phyloP scores from a whole-genome alignment of 176 grass and related monocot genomes.

The Saccharum spontaneum region DNA sequence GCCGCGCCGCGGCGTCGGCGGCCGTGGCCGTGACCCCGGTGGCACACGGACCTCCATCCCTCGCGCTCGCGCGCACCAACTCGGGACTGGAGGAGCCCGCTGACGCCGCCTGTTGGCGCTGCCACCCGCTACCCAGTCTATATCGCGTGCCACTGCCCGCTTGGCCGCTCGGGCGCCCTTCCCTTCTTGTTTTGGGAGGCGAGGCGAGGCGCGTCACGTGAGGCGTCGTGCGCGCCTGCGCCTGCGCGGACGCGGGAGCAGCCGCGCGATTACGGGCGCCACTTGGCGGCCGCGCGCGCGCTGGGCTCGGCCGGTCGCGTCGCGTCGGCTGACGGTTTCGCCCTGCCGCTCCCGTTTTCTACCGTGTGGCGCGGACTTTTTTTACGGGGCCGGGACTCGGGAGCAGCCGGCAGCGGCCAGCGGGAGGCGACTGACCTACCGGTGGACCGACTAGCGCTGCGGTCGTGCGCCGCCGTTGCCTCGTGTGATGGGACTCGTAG shows the following conservation, averaged over 20 bases:
- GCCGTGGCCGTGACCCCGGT: neutral
- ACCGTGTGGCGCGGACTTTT: neutral
- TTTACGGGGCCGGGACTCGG: neutral
- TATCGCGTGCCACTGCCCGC: neutral
- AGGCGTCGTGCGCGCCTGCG: neutral
- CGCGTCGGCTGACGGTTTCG: neutral
- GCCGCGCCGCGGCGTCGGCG: constrained; percentile 28
- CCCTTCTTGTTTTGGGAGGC: neutral
- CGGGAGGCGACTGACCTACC: neutral
- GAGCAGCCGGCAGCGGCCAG: neutral
- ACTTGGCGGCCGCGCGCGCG: neutral
- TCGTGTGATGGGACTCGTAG: neutral
- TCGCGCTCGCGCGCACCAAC: neutral
- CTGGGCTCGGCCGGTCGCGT: neutral
- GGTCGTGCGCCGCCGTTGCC: neutral
- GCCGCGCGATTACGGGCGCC: neutral
- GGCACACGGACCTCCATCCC: constrained; percentile 43
- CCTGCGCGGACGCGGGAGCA: neutral
- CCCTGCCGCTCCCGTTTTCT: neutral
- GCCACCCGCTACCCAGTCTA: neutral
- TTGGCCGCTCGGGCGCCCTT: too few species aligned
- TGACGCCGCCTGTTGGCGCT: neutral
- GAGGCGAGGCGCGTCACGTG: too few species aligned
- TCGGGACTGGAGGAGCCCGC: neutral
- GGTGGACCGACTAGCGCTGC: neutral